These are phyloP conservation scores for Apiospora saccharicola DNA, from an alignment of 2,329 filamentous ascomycete species.

Conservation along the genomic window DNA sequence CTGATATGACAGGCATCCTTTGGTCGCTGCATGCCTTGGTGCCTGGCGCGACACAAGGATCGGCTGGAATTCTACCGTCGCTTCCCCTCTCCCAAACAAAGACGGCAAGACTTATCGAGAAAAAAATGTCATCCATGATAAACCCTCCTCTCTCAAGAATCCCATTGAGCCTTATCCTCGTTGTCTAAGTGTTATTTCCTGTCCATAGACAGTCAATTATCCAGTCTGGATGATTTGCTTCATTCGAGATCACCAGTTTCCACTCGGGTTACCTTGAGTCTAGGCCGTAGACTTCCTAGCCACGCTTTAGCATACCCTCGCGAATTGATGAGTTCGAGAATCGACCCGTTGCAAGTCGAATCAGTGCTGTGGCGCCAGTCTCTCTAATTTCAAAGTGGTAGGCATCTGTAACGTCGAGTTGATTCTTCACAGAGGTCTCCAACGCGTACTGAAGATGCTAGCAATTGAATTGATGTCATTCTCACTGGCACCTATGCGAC, in stretches of 20 bases:
- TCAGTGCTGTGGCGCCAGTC: no score
- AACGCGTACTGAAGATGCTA: neutral
- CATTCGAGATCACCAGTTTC: neutral
- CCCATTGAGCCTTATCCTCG: neutral
- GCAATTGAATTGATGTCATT: no score
- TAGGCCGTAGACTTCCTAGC: neutral
- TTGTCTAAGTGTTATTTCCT: neutral
- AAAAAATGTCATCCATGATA: neutral
- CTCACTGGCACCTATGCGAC: neutral
- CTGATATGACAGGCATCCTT: constrained; percentile 5
- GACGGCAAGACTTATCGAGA: neutral
- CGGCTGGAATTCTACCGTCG: neutral
- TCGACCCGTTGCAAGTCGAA: neutral
- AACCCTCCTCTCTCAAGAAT: neutral
- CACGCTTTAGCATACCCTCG: neutral
- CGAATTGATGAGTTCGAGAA: neutral
- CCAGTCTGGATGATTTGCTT: neutral
- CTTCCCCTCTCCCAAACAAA: neutral
- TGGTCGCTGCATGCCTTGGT: neutral
- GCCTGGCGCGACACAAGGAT: constrained; percentile 11
- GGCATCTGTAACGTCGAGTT: neutral
- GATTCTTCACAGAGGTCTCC: neutral
- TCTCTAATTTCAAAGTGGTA: neutral
- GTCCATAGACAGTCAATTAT: neutral
- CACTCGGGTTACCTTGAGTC: neutral